Evolutionary conservation across 768 basidiomycete genomes (phyloP), one percentile per base, ranked within the genome.

Genomic region (Pleurotus ostreatus): DNA sequence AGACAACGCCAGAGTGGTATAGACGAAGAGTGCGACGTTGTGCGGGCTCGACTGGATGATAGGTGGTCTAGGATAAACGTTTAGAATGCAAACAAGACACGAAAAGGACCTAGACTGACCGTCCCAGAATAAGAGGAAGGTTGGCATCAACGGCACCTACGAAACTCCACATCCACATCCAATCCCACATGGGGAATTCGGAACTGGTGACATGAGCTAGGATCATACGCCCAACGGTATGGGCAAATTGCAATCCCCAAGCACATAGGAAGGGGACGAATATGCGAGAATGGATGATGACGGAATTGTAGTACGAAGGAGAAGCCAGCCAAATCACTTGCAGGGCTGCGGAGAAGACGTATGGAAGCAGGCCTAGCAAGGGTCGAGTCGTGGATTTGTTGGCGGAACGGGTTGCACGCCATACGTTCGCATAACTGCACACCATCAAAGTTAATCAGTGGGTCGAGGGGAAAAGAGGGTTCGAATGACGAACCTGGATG

Each of bases 231-330:
- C 93, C 92, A 38, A 97, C 95, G 67, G 94, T 88, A 60, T 92
- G 90, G 25, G 89, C 88, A 61, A 92, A 92, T 69, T 91, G 89
- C 52, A 91, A 69, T n/a, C 94, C 96, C 94, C 95, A 98, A 16
- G 90, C 86, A 63, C 85, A 88, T 15, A 95, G 70, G 76, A 95
- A 97, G 2, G 94, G 93, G 9, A 98, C 72, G 66, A 98, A 86
- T 22, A 86, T 78, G 1, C 85, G 75, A 1, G 89, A 89, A 61
- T 88, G 76, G 40, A 97, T 75, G 68, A 96, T 83, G n/a, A 74
- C 75, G 2, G 86, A 85, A 56, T 83, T 72, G 55, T 78, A 71
- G 62, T 76, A 73, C 16, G 79, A 70, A 7, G 92, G 88, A 25
- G 85, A 83, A 16, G 83, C 77, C 15, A 98, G 78, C 95, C 96